Percentiles rank a stretch among this genome's conserved stretches.
phyloP scores from a whole-genome alignment of 2,329 filamentous ascomycete species.

The Pleomassaria siparia region DNA sequence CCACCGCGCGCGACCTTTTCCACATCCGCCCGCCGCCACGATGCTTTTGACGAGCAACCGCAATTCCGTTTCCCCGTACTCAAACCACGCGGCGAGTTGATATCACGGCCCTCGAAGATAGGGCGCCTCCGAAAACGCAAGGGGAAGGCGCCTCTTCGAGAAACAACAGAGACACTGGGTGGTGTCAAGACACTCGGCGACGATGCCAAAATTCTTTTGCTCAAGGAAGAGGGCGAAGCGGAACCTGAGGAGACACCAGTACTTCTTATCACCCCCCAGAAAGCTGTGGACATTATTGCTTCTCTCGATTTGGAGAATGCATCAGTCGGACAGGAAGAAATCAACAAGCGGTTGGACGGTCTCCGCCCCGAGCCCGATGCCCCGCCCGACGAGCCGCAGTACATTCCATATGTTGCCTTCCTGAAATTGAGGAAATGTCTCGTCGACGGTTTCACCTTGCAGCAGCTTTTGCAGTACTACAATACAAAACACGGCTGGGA shows the following conservation, averaged over 20 bases:
- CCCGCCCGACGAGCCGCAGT: conserved; percentile 25
- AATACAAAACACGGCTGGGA: conserved; percentile 12
- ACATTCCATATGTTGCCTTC: conserved; percentile 30
- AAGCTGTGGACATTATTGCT: conserved; percentile 27
- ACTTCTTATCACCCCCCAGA: conserved; percentile 2
- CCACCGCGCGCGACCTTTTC: conserved; percentile 30
- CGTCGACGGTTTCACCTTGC: conserved; percentile 27
- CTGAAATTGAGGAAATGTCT: conserved; percentile 26
- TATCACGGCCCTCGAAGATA: conserved; percentile 19
- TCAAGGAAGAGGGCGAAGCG: conserved; percentile 27
- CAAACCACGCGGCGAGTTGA: conserved; percentile 10
- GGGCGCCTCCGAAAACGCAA: conserved; percentile 23
- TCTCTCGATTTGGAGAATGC: conserved; percentile 28
- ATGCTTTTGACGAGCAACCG: conserved; percentile 8
- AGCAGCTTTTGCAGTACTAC: conserved; percentile 36
- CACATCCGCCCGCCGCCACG: conserved; percentile 23
- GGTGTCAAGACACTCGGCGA: conserved; percentile 36
- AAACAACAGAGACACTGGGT: conserved; percentile 29
- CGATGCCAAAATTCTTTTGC: conserved; percentile 39
- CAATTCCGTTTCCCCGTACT: not conserved
- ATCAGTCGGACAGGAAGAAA: conserved; percentile 28
- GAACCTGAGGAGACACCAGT: conserved; percentile 4
- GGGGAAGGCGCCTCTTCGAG: conserved; percentile 27
- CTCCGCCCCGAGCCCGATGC: conserved; percentile 27
- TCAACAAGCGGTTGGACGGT: conserved; percentile 33